Evolutionary conservation across 2,329 filamentous ascomycete genomes (phyloP), one percentile per base, ranked within the genome.

Genomic region (Colletotrichum abscissum): DNA sequence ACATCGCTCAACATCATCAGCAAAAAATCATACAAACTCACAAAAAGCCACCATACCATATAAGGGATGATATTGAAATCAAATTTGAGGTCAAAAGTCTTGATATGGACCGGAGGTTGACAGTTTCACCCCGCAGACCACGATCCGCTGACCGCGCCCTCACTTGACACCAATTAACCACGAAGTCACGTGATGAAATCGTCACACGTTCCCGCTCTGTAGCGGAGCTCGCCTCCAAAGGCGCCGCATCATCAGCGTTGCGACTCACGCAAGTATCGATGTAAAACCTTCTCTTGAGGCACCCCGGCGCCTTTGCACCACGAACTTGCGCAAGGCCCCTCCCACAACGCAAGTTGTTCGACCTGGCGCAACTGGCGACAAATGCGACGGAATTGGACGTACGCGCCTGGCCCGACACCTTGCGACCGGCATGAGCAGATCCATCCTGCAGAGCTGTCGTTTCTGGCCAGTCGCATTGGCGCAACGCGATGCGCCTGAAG

Each of bases 401-500:
- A 74, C 68, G 72, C 72, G 72, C 68, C 68, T 67, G 72, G 72
- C 57, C 63, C 33, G 26, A 26, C 30, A 57, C 38, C 57, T 52
- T 63, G 72, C 59, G 68, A 68, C 72, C 72, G 28, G 52, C 62
- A 65, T 49, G 46, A 49, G 52, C 24, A 54, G 35, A 56, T 59
- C 72, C 42, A 60, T 67, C 56, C 46, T 71, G 52, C 63, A 64
- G 66, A 54, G 66, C 63, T 38, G 8, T 42, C 38, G 55, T 52
- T 69, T 42, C 66, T 67, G 58, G 67, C 73, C 73, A 74, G 73
- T 75, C 73, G 60, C 62, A 74, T 60, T 42, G 52, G 66, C 57
- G 60, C 65, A 75, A 67, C 68, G 63, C 72, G 62, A 74, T 71
- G 72, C 67, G 70, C 70, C 54, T 58, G 54, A 70, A 73, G 67